Conservation (phyloP, 2,329 filamentous ascomycete species). For the Nigrospora osmanthi region DNA sequence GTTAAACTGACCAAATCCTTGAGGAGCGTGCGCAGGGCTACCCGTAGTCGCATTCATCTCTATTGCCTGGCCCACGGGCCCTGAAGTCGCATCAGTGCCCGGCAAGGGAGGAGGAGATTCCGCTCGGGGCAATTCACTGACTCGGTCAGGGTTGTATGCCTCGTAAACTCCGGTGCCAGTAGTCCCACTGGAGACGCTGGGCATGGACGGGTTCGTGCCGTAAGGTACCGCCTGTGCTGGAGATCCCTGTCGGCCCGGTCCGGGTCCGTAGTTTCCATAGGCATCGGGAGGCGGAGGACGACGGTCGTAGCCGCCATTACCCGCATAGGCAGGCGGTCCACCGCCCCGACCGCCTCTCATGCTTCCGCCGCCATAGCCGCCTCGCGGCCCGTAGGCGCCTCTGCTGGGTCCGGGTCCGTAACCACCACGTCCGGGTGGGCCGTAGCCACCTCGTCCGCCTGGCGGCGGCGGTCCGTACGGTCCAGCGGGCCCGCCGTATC, state of each 20-base stretch:
- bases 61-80: conserved; percentile 55
- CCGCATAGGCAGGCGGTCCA: conserved; percentile 37
- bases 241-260: conserved; percentile 23
- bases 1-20: conserved; percentile 35
- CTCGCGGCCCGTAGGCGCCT: conserved; percentile 20
- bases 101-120: conserved; percentile 58
- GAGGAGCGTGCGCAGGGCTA: conserved; percentile 34
- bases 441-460: conserved; percentile 37
- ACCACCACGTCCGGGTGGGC: conserved; percentile 34
- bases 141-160: conserved; percentile 34
- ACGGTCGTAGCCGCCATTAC: conserved; percentile 27
- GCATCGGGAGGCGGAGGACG: conserved; percentile 17
- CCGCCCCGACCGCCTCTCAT: conserved; percentile 27
- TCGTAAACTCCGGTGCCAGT: conserved; percentile 26
- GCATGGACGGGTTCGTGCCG: conserved; percentile 26
- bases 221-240: conserved; percentile 30
- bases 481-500: conserved; percentile 19
- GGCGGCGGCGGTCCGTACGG: conserved; percentile 34
- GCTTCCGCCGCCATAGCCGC: conserved; percentile 21
- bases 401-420: conserved; percentile 30
- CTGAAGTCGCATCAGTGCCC: conserved; percentile 24
- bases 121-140: conserved; percentile 44
- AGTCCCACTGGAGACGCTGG: conserved; percentile 23
- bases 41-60: conserved; percentile 74
- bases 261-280: conserved; percentile 18